phyloP scores from a whole-genome alignment of 2,329 filamentous ascomycete species.

The Hirsutella thompsonii region DNA sequence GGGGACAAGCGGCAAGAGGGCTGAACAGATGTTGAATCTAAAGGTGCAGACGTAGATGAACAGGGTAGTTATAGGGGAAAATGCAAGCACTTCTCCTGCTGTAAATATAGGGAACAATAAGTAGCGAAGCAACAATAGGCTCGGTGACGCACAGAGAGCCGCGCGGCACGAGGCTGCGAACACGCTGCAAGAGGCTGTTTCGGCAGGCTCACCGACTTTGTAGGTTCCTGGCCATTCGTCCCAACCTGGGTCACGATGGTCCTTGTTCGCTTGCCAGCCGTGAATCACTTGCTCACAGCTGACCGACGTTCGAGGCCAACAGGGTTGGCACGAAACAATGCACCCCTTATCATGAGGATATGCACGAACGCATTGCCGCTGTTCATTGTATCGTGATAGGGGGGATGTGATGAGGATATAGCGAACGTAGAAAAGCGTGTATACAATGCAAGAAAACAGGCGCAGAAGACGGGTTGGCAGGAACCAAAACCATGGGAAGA shows the following conservation, averaged over 20 bases:
- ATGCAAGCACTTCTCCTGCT: slow-evolving; percentile 3
- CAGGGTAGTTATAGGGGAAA: background rate
- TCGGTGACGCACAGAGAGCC: background rate
- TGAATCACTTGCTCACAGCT: background rate
- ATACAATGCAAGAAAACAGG: too few relatives aligned
- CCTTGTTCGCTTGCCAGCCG: background rate
- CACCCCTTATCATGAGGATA: too few relatives aligned
- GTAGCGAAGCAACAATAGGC: background rate
- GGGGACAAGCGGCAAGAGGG: too few relatives aligned
- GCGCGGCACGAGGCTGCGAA: background rate
- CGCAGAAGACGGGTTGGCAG: background rate
- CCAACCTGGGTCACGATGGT: background rate
- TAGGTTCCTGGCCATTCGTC: background rate
- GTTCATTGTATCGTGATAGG: too few relatives aligned
- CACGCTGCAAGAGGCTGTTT: background rate
- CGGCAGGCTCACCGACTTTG: background rate
- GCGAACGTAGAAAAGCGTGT: too few relatives aligned
- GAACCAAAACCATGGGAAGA: background rate
- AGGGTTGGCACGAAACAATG: too few relatives aligned
- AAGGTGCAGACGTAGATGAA: background rate
- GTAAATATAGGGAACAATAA: slow-evolving; percentile 1
- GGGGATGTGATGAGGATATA: too few relatives aligned
- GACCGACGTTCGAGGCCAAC: background rate
- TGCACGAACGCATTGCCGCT: too few relatives aligned
- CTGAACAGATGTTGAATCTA: background rate